phyloP scores from a whole-genome alignment of 2,329 filamentous ascomycete species.

The Alternaria gansuensis region DNA sequence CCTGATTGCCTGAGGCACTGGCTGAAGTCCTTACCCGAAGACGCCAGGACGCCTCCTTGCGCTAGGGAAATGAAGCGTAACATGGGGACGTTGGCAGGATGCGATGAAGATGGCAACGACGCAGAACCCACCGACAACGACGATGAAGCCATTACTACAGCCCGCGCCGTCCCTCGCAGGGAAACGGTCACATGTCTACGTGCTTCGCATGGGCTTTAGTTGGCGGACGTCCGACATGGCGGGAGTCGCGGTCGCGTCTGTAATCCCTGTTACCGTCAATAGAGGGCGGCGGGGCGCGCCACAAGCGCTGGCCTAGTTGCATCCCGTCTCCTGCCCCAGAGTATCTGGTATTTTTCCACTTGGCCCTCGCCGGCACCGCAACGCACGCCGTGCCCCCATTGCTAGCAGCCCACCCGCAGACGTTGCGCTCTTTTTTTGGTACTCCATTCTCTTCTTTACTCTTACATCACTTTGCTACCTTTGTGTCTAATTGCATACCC shows the following conservation, averaged over 20 bases:
- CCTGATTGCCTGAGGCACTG: not conserved
- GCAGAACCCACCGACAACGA: not conserved
- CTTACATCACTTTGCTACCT: not conserved
- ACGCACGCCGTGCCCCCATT: conserved; percentile 20
- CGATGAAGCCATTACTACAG: not conserved
- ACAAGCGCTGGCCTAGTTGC: conserved; percentile 1
- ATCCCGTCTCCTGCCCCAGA: conserved; percentile 15
- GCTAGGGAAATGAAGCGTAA: conserved; percentile 11
- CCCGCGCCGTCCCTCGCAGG: not conserved
- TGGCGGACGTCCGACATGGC: conserved; percentile 1
- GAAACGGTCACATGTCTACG: conserved; percentile 23
- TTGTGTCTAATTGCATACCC: not conserved
- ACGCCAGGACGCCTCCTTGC: conserved; percentile 15
- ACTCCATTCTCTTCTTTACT: conserved; percentile 2
- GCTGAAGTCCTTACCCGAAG: conserved; percentile 11
- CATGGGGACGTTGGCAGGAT: not conserved
- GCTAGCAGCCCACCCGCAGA: conserved; percentile 10
- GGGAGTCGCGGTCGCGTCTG: conserved; percentile 10
- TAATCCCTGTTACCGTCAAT: conserved; percentile 6
- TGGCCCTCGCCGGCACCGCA: conserved; percentile 10
- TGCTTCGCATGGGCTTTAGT: conserved; percentile 2
- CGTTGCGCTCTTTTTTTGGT: not conserved
- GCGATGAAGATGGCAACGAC: not conserved
- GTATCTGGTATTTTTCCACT: conserved; percentile 20
- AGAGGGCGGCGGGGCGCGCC: not conserved